Base-by-base conservation (phyloP, 2,329 filamentous ascomycete genomes). In the Aspergillus texensis region DNA sequence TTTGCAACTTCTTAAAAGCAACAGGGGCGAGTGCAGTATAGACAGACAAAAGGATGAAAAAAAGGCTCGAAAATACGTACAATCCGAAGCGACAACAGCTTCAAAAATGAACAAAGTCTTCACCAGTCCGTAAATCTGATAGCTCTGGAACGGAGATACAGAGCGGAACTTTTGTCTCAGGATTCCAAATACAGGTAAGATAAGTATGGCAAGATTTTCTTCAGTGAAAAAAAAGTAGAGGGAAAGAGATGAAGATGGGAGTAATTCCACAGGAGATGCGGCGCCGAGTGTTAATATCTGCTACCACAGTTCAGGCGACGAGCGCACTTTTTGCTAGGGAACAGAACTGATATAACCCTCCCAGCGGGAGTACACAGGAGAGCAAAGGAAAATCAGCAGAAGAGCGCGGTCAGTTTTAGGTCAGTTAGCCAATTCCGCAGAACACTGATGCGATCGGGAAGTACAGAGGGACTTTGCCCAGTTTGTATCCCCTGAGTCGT, bases 41-140 rank as follows among this genome's bases (percentile, higher is more conserved):
- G 48, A 52, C 28, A 21, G 55, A 68, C 54, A 67, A 32, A 57
- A 67, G 57, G 65, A 65, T 39, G 12, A 62, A 65, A 71, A 66
- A 64, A 69, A 72, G 70, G 68, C 74, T 65, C 68, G 70, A 74
- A 67, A 57, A 77, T 78, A 79, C 77, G 76, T 79, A 79, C 77
- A 79, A 77, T 77, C 71, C 72, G 71, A 73, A 74, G 69, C 71
- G 63, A 64, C 69, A 50, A 67, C 63, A 63, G 67, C 69, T 67
- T 67, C 66, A 70, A 67, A 63, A 57, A 63, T 62, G 61, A 69
- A 70, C 68, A 70, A 67, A 71, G 61, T 65, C 62, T 65, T 65
- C 62, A 65, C 67, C 65, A 66, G 62, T 65, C 57, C 62, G 62
- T 62, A 58, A 30, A 62, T 58, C 43, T 60, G 65, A 62, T 52